A percentile compares a stretch with the other conserved stretches of the same genome.
phyloP scores from a whole-genome alignment of 768 basidiomycete genomes.

The Chalciporus pseudorubinellus region DNA sequence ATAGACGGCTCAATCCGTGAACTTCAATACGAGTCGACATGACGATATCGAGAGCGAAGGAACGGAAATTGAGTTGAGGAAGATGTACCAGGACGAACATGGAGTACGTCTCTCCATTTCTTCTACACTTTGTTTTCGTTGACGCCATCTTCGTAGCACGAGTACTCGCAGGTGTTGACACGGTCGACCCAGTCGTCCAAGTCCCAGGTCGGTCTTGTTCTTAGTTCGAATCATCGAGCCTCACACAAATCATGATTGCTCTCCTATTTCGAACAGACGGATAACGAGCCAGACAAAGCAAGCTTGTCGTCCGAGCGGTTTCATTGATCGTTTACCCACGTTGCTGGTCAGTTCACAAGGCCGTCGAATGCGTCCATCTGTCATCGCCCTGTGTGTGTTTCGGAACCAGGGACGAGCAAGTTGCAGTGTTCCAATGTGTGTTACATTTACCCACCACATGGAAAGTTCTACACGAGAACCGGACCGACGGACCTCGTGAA shows the following conservation, averaged over 20 bases:
- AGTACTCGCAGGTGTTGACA: conserved; percentile 14
- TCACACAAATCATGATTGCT: too few species aligned
- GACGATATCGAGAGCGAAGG: conserved; percentile 4
- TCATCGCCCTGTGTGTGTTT: neutral
- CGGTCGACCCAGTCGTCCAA: conserved; percentile 19
- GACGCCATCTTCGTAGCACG: conserved; percentile 8
- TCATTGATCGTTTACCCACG: neutral
- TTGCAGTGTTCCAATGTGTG: too few species aligned
- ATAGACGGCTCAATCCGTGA: conserved; percentile 19
- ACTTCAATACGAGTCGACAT: conserved; percentile 3
- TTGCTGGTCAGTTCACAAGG: neutral
- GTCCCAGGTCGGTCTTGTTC: conserved; percentile 15
- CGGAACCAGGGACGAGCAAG: too few species aligned
- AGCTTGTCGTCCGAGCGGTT: neutral
- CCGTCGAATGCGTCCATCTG: neutral
- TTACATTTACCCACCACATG: too few species aligned
- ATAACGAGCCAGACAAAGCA: neutral
- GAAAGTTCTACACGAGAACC: too few species aligned
- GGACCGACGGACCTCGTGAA: too few species aligned
- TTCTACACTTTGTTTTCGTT: neutral
- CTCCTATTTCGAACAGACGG: neutral
- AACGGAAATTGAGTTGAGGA: conserved; percentile 15
- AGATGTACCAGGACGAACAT: conserved; percentile 9
- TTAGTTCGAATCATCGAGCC: too few species aligned
- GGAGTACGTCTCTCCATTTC: conserved; percentile 6